These are phyloP conservation scores for Xylaria scruposa DNA, from an alignment of 495 filamentous ascomycete genomes.

Conservation along the genomic window DNA sequence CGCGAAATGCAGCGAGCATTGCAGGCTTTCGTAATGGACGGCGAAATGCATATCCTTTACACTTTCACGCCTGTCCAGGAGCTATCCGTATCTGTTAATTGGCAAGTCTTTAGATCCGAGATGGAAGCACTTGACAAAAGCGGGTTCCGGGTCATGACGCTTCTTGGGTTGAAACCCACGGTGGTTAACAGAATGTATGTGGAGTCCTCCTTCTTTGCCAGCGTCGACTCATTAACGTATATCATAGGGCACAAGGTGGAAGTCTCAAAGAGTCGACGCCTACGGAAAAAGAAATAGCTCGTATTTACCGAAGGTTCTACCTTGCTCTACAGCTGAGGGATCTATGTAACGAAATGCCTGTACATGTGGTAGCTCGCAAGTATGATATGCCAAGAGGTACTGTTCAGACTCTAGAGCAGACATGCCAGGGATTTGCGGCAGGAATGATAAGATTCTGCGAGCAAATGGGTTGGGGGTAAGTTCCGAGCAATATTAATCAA, in stretches of 20 bases:
- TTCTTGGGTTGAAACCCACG: constrained; percentile 72
- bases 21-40: constrained; percentile 80
- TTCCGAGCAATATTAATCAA: constrained; percentile 27
- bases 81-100: constrained; percentile 65
- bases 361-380: constrained; percentile 71
- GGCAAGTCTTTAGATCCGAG: constrained; percentile 74
- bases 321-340: constrained; percentile 81
- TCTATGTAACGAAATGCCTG: constrained; percentile 78
- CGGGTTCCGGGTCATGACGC: constrained; percentile 69
- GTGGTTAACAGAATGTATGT: constrained; percentile 74
- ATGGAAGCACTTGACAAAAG: constrained; percentile 75
- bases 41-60: constrained; percentile 85
- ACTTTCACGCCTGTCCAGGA: constrained; percentile 77
- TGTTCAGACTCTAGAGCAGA: constrained; percentile 75
- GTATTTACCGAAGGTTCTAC: constrained; percentile 80
- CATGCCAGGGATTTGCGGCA: constrained; percentile 79
- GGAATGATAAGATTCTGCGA: constrained; percentile 80
- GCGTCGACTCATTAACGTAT: constrained; percentile 32
- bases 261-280: constrained; percentile 68
- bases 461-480: constrained; percentile 71
- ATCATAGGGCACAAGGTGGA: constrained; percentile 70
- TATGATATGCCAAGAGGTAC: constrained; percentile 73
- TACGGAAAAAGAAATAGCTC: constrained; percentile 64
- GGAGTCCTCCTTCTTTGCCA: neutral
- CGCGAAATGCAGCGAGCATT: constrained; percentile 72